Conservation (phyloP, 805 yeast species). For the Starmera pachycereana region DNA sequence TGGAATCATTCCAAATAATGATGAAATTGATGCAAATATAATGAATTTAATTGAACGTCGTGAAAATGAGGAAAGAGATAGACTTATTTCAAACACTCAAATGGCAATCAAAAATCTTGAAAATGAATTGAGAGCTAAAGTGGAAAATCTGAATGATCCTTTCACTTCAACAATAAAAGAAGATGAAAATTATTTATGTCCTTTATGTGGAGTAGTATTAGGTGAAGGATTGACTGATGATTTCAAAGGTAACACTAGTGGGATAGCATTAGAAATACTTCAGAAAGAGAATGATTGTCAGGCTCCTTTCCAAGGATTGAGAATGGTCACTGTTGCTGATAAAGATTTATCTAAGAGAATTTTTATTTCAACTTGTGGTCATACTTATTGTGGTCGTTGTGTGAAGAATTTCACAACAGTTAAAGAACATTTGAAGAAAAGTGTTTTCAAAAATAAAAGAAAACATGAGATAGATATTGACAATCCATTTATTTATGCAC, state of each 20-base stretch:
- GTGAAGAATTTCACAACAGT: slow-evolving; percentile 50
- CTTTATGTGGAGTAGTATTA: slow-evolving; percentile 60
- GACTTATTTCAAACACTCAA: slow-evolving; percentile 5
- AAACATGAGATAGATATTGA: slow-evolving; percentile 10
- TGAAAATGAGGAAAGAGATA: slow-evolving; percentile 11
- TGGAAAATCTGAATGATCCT: slow-evolving; percentile 5
- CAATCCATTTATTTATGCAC: slow-evolving; percentile 40
- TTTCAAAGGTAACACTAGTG: slow-evolving; percentile 24
- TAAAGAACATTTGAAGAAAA: slow-evolving; percentile 11
- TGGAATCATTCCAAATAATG: not conserved
- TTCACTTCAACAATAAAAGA: slow-evolving; percentile 20
- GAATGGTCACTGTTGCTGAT: slow-evolving; percentile 42
- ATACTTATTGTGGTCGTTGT: slow-evolving; percentile 80
- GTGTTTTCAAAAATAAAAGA: slow-evolving; percentile 8
- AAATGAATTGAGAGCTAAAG: not conserved
- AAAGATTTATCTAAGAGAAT: slow-evolving; percentile 52
- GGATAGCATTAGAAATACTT: slow-evolving; percentile 20
- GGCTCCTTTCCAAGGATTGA: slow-evolving; percentile 59
- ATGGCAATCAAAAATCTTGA: slow-evolving; percentile 1
- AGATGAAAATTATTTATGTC: slow-evolving; percentile 40
- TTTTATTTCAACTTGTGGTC: slow-evolving; percentile 69
- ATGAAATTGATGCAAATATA: slow-evolving; percentile 7
- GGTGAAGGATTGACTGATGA: slow-evolving; percentile 63
- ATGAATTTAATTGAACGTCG: slow-evolving; percentile 10
- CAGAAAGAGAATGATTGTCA: slow-evolving; percentile 25